These are phyloP conservation scores for Chiua virens DNA, from an alignment of 768 basidiomycete genomes.

Conservation along the genomic window DNA sequence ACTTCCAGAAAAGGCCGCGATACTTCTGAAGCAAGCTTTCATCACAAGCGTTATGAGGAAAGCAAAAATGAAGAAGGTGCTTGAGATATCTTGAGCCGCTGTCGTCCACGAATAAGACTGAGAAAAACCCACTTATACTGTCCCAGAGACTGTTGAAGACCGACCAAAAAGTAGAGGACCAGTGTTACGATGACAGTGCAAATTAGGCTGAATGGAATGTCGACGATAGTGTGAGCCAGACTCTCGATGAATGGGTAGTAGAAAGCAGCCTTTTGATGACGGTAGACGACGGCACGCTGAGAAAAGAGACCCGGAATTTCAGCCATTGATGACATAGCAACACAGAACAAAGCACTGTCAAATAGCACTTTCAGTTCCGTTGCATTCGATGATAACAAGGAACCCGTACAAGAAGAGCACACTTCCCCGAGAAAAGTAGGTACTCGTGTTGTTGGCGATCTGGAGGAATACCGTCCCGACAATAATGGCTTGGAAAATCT, in stretches of 20 bases:
- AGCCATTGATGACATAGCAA: conserved; percentile 52
- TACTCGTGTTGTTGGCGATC: conserved; percentile 33
- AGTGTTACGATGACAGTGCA: conserved; percentile 8
- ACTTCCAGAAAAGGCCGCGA: conserved; percentile 54
- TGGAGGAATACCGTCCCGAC: conserved; percentile 43
- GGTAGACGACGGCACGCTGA: conserved; percentile 43
- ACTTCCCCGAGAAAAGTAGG: conserved; percentile 60
- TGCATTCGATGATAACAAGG: neutral
- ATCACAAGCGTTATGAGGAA: conserved; percentile 59
- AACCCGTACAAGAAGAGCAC: conserved; percentile 66
- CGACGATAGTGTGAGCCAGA: conserved; percentile 45
- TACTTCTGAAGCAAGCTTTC: conserved; percentile 70
- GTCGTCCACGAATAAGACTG: too few species aligned
- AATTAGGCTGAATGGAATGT: conserved; percentile 40
- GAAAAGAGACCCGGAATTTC: conserved; percentile 47
- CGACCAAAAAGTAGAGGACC: conserved; percentile 20
- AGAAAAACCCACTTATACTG: too few species aligned
- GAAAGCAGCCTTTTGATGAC: conserved; percentile 46
- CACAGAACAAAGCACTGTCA: conserved; percentile 48
- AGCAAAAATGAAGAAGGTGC: conserved; percentile 30
- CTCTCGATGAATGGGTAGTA: conserved; percentile 50
- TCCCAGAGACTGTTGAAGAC: conserved; percentile 14
- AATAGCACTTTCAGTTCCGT: conserved; percentile 9
- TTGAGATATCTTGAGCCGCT: too few species aligned
- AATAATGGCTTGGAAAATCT: conserved; percentile 20